Percentiles rank a stretch among this genome's conserved stretches.
These are phyloP conservation scores for Beauveria varroae DNA, from an alignment of 2,329 filamentous ascomycete species.

Conservation along the genomic window DNA sequence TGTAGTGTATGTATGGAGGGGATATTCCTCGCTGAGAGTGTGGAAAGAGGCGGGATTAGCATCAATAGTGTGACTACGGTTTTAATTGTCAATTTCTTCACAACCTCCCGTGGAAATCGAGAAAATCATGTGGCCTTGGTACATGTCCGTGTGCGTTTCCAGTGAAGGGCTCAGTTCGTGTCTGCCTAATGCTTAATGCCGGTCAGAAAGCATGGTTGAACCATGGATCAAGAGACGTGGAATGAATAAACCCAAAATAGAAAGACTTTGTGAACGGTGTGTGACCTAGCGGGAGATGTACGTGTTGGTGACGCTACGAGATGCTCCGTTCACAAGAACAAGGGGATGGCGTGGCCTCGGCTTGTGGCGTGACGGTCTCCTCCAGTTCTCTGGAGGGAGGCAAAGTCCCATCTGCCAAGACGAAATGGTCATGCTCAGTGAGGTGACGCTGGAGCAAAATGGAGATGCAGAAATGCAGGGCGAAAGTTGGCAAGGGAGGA, in stretches of 20 bases:
- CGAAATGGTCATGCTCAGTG: not conserved
- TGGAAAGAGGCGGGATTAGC: not conserved
- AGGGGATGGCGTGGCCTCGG: not conserved
- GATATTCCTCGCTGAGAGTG: not conserved
- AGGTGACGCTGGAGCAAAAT: not conserved
- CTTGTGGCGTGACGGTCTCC: not conserved
- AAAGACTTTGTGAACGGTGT: too few relatives aligned
- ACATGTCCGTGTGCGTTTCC: not conserved
- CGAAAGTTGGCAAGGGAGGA: not conserved
- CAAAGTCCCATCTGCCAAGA: too few relatives aligned
- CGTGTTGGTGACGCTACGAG: too few relatives aligned
- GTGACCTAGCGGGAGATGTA: too few relatives aligned
- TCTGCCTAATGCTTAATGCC: too few relatives aligned
- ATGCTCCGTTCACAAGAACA: not conserved
- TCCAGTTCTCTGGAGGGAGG: too few relatives aligned
- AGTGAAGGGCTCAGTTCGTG: too few relatives aligned
- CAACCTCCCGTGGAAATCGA: not conserved
- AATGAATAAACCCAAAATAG: too few relatives aligned
- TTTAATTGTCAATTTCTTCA: not conserved
- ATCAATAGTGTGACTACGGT: not conserved
- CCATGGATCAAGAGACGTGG: too few relatives aligned
- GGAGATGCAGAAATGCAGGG: conserved; percentile 8
- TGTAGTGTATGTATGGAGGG: conserved; percentile 3
- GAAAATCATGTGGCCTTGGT: not conserved
- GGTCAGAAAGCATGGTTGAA: too few relatives aligned